Evolutionary conservation across 164 flowering plant species (phyloP).

Genomic region (Cinnamomum micranthum): DNA sequence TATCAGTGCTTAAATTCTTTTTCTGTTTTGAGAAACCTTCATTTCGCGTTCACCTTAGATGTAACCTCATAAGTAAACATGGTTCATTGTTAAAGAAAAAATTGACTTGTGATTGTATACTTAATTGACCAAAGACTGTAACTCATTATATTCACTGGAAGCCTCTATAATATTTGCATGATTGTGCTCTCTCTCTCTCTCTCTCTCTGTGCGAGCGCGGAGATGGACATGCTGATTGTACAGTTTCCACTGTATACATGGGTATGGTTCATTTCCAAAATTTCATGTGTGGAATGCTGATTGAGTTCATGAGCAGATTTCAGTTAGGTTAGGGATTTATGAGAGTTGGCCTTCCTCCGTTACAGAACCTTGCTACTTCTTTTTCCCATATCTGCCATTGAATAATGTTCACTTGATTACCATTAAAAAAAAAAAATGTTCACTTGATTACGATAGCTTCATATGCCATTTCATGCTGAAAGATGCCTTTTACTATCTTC

Average conservation of each 20-base stretch:
- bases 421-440: neutral
- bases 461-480: neutral
- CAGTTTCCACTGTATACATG: no score
- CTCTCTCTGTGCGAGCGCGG: no score
- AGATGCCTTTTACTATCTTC: neutral
- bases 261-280: no score
- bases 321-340: no score
- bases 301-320: no score
- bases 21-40: neutral
- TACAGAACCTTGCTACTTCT: no score
- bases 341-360: no score
- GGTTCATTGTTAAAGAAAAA: neutral
- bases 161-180: neutral
- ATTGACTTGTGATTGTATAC: neutral
- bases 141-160: neutral
- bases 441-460: neutral
- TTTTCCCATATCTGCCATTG: no score
- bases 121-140: neutral
- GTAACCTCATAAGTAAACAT: neutral
- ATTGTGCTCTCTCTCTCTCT: neutral
- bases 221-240: no score
- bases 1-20: no score
- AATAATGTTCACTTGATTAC: neutral
- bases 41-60: neutral
- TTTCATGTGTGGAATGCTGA: no score